Evolutionary conservation across 495 filamentous ascomycete species (phyloP).

Genomic region (Penicillium cataractarum): DNA sequence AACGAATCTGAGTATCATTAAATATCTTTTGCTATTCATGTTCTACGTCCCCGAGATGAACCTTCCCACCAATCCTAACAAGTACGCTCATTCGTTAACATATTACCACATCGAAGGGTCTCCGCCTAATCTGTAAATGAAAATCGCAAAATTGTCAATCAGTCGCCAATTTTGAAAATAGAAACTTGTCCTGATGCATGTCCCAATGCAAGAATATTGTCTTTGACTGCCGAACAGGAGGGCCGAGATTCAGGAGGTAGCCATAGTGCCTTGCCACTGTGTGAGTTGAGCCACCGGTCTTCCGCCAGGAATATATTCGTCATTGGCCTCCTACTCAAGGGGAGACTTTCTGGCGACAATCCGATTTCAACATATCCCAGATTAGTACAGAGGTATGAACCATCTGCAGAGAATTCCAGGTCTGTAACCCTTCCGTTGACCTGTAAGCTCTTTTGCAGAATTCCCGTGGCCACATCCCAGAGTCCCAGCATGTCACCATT

Average conservation of each 20-base stretch:
- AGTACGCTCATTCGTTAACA: too few species aligned
- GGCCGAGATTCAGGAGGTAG: constrained; percentile 3
- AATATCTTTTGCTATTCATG: too few species aligned
- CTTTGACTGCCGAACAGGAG: not conserved
- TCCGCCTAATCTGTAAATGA: too few species aligned
- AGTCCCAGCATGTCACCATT: too few species aligned
- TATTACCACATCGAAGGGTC: too few species aligned
- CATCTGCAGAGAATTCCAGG: not conserved
- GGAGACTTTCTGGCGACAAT: too few species aligned
- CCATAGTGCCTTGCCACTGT: not conserved
- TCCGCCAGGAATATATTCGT: not conserved
- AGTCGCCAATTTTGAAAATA: not conserved
- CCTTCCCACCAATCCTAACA: too few species aligned
- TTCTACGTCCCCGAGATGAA: too few species aligned
- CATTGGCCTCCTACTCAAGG: not conserved
- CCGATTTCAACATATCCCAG: not conserved
- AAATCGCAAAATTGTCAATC: not conserved
- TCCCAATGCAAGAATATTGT: constrained; percentile 1
- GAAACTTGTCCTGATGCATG: constrained; percentile 1
- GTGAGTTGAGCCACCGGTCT: not conserved
- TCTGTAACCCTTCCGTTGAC: not conserved
- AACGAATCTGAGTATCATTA: too few species aligned
- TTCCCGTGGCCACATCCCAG: constrained; percentile 12
- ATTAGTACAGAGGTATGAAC: not conserved
- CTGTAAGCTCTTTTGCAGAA: constrained; percentile 22